These are phyloP conservation scores for Hippophae rhamnoides DNA, from an alignment of 306 rosid species.

Conservation along the genomic window DNA sequence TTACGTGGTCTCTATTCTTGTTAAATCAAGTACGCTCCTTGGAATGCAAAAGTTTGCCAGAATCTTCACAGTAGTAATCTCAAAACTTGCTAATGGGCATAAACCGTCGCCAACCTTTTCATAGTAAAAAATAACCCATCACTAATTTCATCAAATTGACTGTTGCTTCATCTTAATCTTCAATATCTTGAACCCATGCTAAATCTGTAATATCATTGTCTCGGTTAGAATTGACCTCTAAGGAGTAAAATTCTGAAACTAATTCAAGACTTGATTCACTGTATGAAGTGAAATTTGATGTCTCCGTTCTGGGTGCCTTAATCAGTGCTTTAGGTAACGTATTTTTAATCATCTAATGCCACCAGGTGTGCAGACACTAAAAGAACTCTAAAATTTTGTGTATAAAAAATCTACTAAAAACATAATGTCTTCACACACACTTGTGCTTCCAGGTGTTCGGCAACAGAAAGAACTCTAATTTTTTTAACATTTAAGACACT, in stretches of 20 bases:
- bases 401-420: too few relatives aligned
- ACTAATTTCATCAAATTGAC: background rate
- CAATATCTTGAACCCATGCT: conserved; percentile 89
- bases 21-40: conserved; percentile 17
- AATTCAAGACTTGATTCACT: background rate
- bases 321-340: too few relatives aligned
- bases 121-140: too few relatives aligned
- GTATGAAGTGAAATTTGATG: too few relatives aligned
- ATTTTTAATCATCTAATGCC: too few relatives aligned
- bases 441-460: too few relatives aligned
- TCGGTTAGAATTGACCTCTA: background rate
- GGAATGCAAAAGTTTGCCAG: conserved; percentile 17
- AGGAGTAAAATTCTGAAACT: background rate
- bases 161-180: conserved; percentile 37
- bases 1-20: conserved; percentile 25
- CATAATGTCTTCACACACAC: too few relatives aligned
- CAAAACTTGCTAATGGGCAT: conserved; percentile 20
- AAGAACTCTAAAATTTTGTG: too few relatives aligned
- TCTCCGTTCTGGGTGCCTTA: too few relatives aligned
- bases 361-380: too few relatives aligned
- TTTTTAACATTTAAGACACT: too few relatives aligned
- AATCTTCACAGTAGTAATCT: conserved; percentile 14
- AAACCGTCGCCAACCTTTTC: background rate
- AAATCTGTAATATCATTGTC: conserved; percentile 41
- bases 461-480: too few relatives aligned